A percentile compares a stretch with the other conserved stretches of the same genome.
Evolutionary conservation across 2,329 filamentous ascomycete species (phyloP).

Genomic region (Fusarium nurragi): DNA sequence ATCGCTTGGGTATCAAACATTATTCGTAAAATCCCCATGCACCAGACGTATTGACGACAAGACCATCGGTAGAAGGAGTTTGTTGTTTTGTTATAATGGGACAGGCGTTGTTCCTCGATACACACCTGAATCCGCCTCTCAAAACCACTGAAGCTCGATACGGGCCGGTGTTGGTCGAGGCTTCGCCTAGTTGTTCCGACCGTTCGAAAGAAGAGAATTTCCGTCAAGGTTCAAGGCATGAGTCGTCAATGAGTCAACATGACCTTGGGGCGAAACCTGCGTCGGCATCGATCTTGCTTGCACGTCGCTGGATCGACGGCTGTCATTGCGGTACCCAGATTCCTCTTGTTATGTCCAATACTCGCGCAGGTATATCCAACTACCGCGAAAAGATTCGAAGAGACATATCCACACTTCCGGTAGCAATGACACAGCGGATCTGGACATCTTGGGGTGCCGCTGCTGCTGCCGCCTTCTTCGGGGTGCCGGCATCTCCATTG

Average conservation of each 20-base stretch:
- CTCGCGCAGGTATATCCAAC: conserved; percentile 28
- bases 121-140: not conserved
- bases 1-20: conserved; percentile 40
- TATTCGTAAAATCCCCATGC: conserved; percentile 39
- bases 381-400: conserved; percentile 76
- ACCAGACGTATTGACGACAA: conserved; percentile 29
- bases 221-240: not conserved
- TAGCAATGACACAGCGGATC: conserved; percentile 87
- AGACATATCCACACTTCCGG: conserved; percentile 72
- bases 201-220: conserved; percentile 26
- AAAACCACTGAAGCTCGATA: conserved; percentile 3
- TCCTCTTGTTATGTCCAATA: conserved; percentile 26
- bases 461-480: conserved; percentile 23
- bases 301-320: not conserved
- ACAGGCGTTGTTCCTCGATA: conserved; percentile 11
- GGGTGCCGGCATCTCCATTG: conserved; percentile 37
- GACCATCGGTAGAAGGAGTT: conserved; percentile 32
- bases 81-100: conserved; percentile 30
- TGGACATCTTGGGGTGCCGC: conserved; percentile 59
- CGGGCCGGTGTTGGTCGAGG: not conserved
- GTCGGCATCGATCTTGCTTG: not conserved
- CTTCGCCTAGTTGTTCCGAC: not conserved
- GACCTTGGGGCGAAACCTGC: not conserved
- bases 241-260: not conserved
- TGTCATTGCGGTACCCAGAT: not conserved